These are phyloP conservation scores for Scedosporium aurantiacum DNA, from an alignment of 2,329 filamentous ascomycete genomes.

Conservation along the genomic window DNA sequence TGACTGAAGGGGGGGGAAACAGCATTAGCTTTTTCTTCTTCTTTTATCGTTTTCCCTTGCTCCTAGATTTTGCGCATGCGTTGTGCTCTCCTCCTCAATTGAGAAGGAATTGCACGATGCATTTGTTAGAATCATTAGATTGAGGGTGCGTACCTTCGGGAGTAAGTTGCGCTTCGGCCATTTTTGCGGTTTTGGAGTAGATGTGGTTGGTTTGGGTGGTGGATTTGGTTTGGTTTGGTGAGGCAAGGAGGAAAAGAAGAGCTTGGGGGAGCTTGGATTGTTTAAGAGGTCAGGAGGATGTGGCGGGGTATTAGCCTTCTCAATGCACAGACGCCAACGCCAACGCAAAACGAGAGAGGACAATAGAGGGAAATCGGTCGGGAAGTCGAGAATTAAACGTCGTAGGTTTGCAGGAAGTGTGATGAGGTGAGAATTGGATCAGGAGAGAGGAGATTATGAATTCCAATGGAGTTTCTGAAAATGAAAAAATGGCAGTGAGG, in stretches of 20 bases:
- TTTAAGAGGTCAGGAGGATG: conserved; percentile 1
- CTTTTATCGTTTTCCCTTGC: not conserved
- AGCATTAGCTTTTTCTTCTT: not conserved
- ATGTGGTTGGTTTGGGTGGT: conserved; percentile 9
- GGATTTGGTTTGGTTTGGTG: conserved; percentile 12
- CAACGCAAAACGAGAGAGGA: too few species aligned
- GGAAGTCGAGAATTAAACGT: not conserved
- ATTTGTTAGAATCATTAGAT: not conserved
- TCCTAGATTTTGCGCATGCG: too few species aligned
- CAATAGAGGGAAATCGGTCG: not conserved
- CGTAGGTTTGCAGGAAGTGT: not conserved
- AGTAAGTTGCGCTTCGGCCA: conserved; percentile 19
- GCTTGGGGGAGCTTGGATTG: not conserved
- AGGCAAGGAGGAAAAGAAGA: conserved; percentile 6
- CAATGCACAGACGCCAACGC: not conserved
- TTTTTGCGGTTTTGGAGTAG: conserved; percentile 11
- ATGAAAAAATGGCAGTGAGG: not conserved
- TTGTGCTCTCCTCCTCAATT: not conserved
- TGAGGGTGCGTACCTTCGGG: conserved; percentile 24
- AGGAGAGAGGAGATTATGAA: not conserved
- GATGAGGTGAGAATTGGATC: not conserved
- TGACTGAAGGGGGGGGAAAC: conserved; percentile 45
- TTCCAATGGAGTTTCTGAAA: not conserved
- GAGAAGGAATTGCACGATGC: not conserved
- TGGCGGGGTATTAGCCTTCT: not conserved